Conservation (phyloP, 306 rosid species). For the Acmispon strigosus region DNA sequence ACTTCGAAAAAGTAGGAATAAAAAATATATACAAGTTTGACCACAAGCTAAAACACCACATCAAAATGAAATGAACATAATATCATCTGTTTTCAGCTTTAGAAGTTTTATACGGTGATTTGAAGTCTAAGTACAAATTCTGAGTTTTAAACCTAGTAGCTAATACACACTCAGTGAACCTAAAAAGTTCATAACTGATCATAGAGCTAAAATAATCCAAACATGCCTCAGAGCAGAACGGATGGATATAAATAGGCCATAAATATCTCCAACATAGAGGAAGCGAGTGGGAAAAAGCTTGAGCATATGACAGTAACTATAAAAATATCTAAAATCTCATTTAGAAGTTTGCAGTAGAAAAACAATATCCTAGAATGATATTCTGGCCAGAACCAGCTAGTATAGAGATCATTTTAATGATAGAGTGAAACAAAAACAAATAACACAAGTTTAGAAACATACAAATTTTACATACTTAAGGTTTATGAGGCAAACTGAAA, state of each 20-base stretch:
- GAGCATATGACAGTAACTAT: neutral
- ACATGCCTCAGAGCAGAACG: neutral
- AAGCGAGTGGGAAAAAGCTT: neutral
- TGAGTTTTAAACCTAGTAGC: neutral
- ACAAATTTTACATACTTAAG: neutral
- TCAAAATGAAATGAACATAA: neutral
- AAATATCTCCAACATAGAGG: neutral
- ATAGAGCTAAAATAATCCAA: neutral
- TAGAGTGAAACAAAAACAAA: neutral
- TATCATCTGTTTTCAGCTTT: neutral
- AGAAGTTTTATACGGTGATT: neutral
- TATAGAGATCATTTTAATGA: neutral
- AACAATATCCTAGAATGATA: neutral
- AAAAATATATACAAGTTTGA: neutral
- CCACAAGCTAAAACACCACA: neutral
- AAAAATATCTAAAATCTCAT: neutral
- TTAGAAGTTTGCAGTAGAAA: neutral
- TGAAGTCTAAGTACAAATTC: neutral
- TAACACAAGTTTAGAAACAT: neutral
- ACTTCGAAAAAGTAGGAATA: neutral
- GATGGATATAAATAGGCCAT: neutral
- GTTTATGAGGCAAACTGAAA: neutral
- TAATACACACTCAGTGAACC: neutral
- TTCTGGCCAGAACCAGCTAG: neutral
- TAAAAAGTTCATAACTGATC: neutral